A percentile compares a stretch with the other conserved stretches of the same genome.
Evolutionary conservation across 768 basidiomycete species (phyloP).

Genomic region (Amanita rimosa): DNA sequence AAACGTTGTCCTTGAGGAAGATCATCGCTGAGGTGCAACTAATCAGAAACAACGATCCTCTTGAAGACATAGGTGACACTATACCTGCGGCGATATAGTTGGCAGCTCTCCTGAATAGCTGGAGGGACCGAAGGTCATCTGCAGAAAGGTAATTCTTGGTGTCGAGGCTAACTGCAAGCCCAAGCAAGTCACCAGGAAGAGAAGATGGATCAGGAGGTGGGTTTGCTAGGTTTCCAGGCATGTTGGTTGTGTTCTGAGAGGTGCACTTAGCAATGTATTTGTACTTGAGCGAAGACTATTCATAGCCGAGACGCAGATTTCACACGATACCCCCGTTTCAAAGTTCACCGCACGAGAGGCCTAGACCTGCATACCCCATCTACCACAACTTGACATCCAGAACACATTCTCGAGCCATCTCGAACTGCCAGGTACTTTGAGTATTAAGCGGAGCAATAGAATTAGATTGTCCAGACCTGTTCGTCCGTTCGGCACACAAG

Average conservation of each 20-base stretch:
- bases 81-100: conserved; percentile 64
- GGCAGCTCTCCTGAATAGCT: conserved; percentile 48
- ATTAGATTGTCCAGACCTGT: conserved; percentile 26
- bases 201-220: conserved; percentile 61
- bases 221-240: conserved; percentile 34
- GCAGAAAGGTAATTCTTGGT: conserved; percentile 32
- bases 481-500: conserved; percentile 62
- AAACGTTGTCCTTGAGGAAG: conserved; percentile 64
- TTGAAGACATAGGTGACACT: background rate
- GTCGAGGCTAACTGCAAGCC: conserved; percentile 37
- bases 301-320: too few relatives aligned
- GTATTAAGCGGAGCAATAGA: background rate
- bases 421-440: conserved; percentile 18
- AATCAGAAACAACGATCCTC: background rate
- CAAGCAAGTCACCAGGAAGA: conserved; percentile 46
- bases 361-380: background rate
- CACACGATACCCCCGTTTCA: conserved; percentile 1
- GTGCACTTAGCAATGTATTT: background rate
- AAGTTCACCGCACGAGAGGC: background rate
- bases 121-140: conserved; percentile 40
- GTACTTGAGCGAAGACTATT: background rate
- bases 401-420: conserved; percentile 30
- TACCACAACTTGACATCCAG: conserved; percentile 17
- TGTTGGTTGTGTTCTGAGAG: conserved; percentile 12
- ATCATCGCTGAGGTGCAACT: conserved; percentile 55